Percentiles rank a stretch among this genome's conserved stretches.
Conservation (phyloP, 2,329 filamentous ascomycete genomes). For the Gliomastix tumulicola region DNA sequence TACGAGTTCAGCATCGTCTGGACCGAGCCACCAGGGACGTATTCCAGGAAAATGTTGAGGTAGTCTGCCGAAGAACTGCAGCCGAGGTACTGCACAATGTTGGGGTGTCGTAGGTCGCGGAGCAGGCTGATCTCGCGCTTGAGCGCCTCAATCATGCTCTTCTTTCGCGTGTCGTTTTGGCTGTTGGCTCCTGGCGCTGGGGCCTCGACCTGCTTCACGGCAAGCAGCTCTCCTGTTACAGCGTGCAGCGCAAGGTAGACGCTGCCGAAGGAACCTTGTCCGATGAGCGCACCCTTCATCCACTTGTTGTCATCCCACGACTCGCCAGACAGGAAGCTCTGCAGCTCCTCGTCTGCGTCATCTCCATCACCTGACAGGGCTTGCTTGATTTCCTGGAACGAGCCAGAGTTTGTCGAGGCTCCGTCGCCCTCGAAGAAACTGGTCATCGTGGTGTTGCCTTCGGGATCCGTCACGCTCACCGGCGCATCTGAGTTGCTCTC, state of each 20-base stretch:
- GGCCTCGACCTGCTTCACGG: constrained; percentile 95
- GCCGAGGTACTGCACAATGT: constrained; percentile 97
- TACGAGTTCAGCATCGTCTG: constrained; percentile 99
- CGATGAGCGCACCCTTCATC: constrained; percentile 98
- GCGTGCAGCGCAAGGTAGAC: constrained; percentile 94
- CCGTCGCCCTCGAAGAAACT: constrained; percentile 83
- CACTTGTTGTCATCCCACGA: constrained; percentile 97
- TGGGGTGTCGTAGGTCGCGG: constrained; percentile 88
- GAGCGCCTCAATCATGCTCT: constrained; percentile 94
- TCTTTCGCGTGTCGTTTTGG: constrained; percentile 84
- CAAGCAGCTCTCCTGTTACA: constrained; percentile 93
- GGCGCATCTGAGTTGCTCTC: constrained; percentile 67
- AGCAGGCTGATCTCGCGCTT: constrained; percentile 95
- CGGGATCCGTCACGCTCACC: constrained; percentile 71
- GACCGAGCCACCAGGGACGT: constrained; percentile 93
- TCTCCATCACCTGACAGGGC: constrained; percentile 87
- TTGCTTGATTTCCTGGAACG: constrained; percentile 76
- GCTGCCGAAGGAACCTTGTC: constrained; percentile 91
- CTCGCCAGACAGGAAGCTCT: constrained; percentile 84
- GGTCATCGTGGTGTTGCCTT: constrained; percentile 60
- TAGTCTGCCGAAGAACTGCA: constrained; percentile 86
- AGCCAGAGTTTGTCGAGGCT: constrained; percentile 56
- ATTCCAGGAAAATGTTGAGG: constrained; percentile 99
- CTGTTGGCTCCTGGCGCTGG: constrained; percentile 71
- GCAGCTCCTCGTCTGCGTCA: constrained; percentile 81